Conservation (phyloP, 176 grass and related monocot genomes). For the Ampelocalamus luodianensis region DNA sequence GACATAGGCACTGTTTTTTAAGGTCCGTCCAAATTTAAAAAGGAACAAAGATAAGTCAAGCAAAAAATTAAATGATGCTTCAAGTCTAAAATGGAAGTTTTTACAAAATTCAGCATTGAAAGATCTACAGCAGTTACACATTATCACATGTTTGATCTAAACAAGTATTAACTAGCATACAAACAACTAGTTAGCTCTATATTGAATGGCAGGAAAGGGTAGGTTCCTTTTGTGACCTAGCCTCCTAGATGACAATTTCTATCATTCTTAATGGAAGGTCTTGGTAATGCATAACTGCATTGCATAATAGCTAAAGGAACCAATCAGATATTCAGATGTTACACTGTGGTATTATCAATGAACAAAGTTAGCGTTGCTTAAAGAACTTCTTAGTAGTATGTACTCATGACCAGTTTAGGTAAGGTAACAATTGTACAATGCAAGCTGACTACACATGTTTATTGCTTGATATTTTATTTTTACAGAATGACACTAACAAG, state of each 20-base stretch:
- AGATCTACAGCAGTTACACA: constrained; percentile 5
- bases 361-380: background rate
- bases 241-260: background rate
- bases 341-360: background rate
- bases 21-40: constrained; percentile 37
- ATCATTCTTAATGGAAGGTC: background rate
- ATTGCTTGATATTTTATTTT: background rate
- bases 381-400: background rate
- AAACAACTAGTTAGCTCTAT: background rate
- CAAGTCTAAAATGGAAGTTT: background rate
- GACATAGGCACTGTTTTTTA: constrained; percentile 70
- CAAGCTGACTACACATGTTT: constrained; percentile 7
- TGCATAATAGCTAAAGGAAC: background rate
- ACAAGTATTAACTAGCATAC: constrained; percentile 1
- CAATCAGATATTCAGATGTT: background rate
- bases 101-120: background rate
- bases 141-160: constrained; percentile 10
- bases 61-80: constrained; percentile 14
- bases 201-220: constrained; percentile 11
- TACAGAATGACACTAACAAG: background rate
- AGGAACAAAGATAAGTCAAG: constrained; percentile 32
- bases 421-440: background rate
- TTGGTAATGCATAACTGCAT: background rate
- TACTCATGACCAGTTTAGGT: background rate
- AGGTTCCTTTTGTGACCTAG: background rate